Conservation (phyloP, 306 rosid species). For the Acacia melanoxylon region DNA sequence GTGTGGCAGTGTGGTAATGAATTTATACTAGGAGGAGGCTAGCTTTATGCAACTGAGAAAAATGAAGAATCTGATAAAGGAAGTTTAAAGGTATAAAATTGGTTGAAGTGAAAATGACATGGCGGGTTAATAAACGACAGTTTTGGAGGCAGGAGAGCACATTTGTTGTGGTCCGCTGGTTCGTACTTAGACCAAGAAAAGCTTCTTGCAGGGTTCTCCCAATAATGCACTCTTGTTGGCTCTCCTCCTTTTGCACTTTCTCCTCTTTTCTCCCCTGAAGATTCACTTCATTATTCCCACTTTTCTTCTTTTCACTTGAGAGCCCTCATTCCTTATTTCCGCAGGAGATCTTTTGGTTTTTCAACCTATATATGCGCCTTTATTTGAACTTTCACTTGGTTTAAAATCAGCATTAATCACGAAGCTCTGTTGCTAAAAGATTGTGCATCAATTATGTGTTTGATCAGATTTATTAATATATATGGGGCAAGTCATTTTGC, state of each 20-base stretch:
- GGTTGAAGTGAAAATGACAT: constrained; percentile 23
- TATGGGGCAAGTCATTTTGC: neutral
- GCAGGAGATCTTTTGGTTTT: neutral
- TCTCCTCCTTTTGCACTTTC: constrained; percentile 27
- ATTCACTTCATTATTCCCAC: neutral
- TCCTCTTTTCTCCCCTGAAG: neutral
- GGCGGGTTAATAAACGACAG: neutral
- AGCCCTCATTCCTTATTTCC: neutral
- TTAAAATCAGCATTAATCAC: neutral
- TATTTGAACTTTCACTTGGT: neutral
- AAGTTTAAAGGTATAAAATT: neutral
- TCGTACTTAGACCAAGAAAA: constrained; percentile 23
- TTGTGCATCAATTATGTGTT: neutral
- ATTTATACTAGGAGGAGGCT: constrained; percentile 31
- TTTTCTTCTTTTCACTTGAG: neutral
- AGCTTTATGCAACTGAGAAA: neutral
- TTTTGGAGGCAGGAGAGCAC: constrained; percentile 19
- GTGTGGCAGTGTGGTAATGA: neutral
- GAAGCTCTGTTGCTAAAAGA: neutral
- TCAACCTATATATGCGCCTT: neutral
- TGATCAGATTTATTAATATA: neutral
- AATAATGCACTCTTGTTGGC: constrained; percentile 15
- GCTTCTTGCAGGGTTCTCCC: constrained; percentile 14
- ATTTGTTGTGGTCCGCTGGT: constrained; percentile 45
- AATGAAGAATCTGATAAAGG: constrained; percentile 30